Evolutionary conservation across 495 filamentous ascomycete species (phyloP).

Genomic region (Penicillium crystallinum): DNA sequence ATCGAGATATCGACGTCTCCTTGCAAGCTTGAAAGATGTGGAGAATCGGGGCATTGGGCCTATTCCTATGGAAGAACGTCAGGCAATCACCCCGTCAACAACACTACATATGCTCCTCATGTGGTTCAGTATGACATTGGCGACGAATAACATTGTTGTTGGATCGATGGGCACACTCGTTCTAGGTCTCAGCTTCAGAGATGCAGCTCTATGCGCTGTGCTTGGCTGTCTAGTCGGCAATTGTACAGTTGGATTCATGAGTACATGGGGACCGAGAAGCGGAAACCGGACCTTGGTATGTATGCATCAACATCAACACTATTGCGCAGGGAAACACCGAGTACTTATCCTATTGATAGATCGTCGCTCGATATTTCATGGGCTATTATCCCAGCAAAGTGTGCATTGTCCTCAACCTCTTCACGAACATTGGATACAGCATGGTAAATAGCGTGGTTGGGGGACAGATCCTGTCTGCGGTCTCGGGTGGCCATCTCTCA

Average conservation of each 20-base stretch:
- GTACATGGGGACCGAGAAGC: constrained; percentile 65
- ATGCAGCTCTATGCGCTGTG: constrained; percentile 58
- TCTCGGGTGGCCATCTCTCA: constrained; percentile 53
- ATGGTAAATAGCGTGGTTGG: constrained; percentile 56
- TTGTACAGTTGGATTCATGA: constrained; percentile 61
- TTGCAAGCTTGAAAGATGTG: constrained; percentile 44
- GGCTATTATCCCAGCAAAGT: constrained; percentile 73
- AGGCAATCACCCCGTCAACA: constrained; percentile 26
- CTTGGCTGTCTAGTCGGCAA: constrained; percentile 59
- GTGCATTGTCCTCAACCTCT: constrained; percentile 60
- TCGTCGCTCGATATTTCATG: constrained; percentile 68
- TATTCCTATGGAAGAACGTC: constrained; percentile 51
- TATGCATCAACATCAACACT: background rate
- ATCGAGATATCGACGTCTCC: constrained; percentile 25
- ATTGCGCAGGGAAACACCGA: background rate
- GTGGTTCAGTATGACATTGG: constrained; percentile 71
- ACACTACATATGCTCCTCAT: constrained; percentile 59
- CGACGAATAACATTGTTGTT: constrained; percentile 65
- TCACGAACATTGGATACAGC: constrained; percentile 64
- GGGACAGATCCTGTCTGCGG: constrained; percentile 52
- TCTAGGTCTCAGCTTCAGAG: constrained; percentile 59
- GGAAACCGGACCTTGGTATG: constrained; percentile 67
- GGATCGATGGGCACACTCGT: constrained; percentile 64
- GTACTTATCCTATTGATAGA: constrained; percentile 32
- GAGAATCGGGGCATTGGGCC: constrained; percentile 67